Conservation (phyloP, 306 rosid genomes). For the Rubus parviflorus region DNA sequence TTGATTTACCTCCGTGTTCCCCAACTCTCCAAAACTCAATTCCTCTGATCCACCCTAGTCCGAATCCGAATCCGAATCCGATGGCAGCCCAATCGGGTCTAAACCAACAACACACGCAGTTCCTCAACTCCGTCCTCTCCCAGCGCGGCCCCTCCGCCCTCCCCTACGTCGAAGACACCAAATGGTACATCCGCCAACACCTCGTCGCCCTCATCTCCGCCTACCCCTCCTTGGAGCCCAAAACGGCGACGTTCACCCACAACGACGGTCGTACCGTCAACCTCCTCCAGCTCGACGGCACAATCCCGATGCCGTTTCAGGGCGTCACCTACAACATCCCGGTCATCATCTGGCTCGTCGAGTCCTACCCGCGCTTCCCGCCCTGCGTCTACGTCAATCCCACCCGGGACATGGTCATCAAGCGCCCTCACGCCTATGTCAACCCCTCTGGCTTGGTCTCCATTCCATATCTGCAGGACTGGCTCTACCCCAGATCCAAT, state of each 20-base stretch:
- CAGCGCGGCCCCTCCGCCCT: constrained; percentile 94
- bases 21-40: too few relatives aligned
- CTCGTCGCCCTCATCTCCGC: constrained; percentile 53
- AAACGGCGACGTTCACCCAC: constrained; percentile 86
- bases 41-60: too few relatives aligned
- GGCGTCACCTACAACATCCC: constrained; percentile 89
- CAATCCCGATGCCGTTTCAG: constrained; percentile 74
- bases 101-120: constrained; percentile 51
- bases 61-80: background rate
- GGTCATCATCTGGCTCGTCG: constrained; percentile 86
- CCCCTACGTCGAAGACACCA: constrained; percentile 78
- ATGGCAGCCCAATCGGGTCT: constrained; percentile 35
- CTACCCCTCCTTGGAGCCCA: constrained; percentile 74
- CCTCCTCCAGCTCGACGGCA: constrained; percentile 90
- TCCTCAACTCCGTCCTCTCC: constrained; percentile 85
- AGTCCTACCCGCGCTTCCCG: constrained; percentile 85
- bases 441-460: constrained; percentile 82
- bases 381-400: constrained; percentile 91
- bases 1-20: too few relatives aligned
- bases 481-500: constrained; percentile 82
- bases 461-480: constrained; percentile 61
- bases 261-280: constrained; percentile 93
- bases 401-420: constrained; percentile 93
- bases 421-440: constrained; percentile 74
- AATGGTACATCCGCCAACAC: constrained; percentile 94